These are phyloP conservation scores for Casuarina cunninghamiana DNA, from an alignment of 306 rosid species.

Conservation along the genomic window DNA sequence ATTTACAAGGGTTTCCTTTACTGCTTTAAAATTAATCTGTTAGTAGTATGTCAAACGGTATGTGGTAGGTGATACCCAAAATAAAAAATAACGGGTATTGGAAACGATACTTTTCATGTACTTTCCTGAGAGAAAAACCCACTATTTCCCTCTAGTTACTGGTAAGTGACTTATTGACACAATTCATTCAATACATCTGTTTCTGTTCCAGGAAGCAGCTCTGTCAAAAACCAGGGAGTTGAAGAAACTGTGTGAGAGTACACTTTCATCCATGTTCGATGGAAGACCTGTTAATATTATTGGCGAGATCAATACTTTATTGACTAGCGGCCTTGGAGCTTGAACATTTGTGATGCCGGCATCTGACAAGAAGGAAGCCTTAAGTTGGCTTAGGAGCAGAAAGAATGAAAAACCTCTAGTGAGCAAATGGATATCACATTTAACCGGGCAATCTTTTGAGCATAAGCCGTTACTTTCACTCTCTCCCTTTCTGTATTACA, in stretches of 20 bases:
- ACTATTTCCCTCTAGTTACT: background rate
- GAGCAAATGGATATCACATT: background rate
- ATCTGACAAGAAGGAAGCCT: constrained; percentile 4
- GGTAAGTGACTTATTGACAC: background rate
- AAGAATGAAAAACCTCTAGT: too few relatives aligned
- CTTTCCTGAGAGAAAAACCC: background rate
- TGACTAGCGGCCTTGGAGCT: constrained; percentile 66
- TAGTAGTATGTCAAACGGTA: too few relatives aligned
- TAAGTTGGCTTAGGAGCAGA: background rate
- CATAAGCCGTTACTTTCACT: background rate
- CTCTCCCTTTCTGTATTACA: background rate
- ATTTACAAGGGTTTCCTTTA: background rate
- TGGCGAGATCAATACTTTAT: constrained; percentile 77
- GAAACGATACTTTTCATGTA: background rate
- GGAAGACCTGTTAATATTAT: constrained; percentile 90
- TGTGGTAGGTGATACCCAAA: too few relatives aligned
- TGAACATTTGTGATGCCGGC: constrained; percentile 25
- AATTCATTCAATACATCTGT: constrained; percentile 5
- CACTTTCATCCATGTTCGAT: constrained; percentile 82
- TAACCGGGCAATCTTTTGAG: background rate
- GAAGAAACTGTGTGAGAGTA: constrained; percentile 75
- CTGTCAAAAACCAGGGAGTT: constrained; percentile 67
- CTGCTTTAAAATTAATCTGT: background rate
- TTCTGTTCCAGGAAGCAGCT: constrained; percentile 66
- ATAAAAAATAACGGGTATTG: too few relatives aligned